phyloP scores from a whole-genome alignment of 495 filamentous ascomycete species.

The Cercophora samala region DNA sequence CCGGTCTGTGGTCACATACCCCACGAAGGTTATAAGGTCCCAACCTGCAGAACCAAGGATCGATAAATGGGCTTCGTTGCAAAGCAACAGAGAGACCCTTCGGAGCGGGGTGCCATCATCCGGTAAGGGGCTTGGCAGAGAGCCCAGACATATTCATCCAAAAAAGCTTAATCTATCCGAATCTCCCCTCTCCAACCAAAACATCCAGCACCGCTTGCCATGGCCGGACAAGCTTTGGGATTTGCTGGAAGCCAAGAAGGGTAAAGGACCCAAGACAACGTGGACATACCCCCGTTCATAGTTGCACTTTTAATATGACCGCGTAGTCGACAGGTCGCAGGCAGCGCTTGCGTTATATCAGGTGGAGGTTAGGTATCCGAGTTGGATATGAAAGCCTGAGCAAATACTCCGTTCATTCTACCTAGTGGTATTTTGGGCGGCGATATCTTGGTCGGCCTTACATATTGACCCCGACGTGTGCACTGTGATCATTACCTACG shows the following conservation, averaged over 20 bases:
- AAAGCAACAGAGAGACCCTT: neutral
- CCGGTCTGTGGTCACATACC: neutral
- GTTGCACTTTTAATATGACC: neutral
- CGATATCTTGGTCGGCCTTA: neutral
- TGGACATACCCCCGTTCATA: neutral
- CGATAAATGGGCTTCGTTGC: neutral
- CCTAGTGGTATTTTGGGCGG: neutral
- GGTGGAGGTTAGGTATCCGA: neutral
- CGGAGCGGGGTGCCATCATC: neutral
- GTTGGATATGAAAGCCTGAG: neutral
- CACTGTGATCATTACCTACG: neutral
- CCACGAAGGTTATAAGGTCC: neutral
- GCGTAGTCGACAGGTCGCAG: neutral
- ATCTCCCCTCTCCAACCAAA: neutral
- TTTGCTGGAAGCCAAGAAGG: neutral
- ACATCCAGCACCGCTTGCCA: neutral
- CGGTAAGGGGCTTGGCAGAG: slow-evolving; percentile 4
- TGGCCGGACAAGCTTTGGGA: neutral
- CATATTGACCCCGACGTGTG: neutral
- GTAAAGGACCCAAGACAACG: neutral
- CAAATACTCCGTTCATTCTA: neutral
- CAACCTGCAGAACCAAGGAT: neutral
- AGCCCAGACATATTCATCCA: slow-evolving; percentile 12
- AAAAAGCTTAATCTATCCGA: neutral
- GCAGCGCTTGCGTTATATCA: neutral